These are phyloP conservation scores for Melaleuca alternifolia DNA, from an alignment of 345 rosid genomes.

Conservation along the genomic window DNA sequence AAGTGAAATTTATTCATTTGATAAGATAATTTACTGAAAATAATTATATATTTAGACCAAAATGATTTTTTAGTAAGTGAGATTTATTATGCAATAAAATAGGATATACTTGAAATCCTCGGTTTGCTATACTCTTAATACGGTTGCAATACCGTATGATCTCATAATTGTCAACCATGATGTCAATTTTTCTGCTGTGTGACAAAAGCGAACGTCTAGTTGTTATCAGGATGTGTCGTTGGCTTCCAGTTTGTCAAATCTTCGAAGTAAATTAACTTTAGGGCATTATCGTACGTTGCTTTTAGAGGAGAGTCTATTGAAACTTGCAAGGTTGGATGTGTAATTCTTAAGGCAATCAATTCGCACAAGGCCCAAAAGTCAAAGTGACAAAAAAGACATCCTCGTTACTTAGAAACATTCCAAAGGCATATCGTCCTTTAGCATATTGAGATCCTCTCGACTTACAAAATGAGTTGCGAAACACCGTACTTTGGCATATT, in stretches of 20 bases:
- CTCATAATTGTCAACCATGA: no score
- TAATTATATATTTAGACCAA: no score
- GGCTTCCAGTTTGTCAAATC: not conserved
- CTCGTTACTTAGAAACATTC: not conserved
- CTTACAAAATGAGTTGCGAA: not conserved
- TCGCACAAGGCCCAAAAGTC: not conserved
- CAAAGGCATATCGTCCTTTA: not conserved
- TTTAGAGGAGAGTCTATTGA: not conserved
- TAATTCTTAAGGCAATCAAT: not conserved
- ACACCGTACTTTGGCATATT: not conserved
- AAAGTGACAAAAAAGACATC: not conserved
- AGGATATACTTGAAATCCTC: not conserved
- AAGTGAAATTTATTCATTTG: no score
- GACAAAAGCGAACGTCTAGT: not conserved
- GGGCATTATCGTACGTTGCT: not conserved
- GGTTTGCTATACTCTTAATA: not conserved
- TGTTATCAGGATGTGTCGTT: not conserved
- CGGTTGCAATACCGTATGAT: not conserved
- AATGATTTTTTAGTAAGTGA: no score
- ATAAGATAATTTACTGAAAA: no score
- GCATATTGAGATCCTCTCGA: not conserved
- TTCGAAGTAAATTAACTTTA: not conserved
- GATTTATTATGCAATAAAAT: no score
- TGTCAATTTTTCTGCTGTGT: not conserved
- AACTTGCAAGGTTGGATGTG: not conserved